phyloP scores from a whole-genome alignment of 2,329 filamentous ascomycete species.

The Penicillium janthinellum region DNA sequence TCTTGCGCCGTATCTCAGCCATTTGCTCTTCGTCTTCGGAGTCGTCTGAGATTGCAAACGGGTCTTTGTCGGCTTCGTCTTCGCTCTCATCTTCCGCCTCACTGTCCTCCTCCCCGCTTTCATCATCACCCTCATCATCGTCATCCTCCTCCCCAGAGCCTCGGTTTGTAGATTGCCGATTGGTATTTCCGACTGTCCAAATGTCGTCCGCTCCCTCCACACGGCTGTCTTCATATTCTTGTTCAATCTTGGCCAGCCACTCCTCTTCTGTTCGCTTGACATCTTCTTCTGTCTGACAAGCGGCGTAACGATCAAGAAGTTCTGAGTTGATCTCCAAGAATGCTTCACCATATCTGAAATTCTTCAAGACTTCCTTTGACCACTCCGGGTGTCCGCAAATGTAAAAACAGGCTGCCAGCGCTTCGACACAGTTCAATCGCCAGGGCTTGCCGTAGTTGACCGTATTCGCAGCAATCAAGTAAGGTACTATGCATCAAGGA shows the following conservation, averaged over 20 bases:
- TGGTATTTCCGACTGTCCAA: slow-evolving; percentile 90
- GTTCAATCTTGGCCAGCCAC: slow-evolving; percentile 88
- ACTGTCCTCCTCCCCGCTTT: slow-evolving; percentile 50
- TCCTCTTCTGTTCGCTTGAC: slow-evolving; percentile 82
- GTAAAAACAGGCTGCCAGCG: slow-evolving; percentile 85
- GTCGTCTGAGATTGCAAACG: slow-evolving; percentile 76
- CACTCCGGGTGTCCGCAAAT: slow-evolving; percentile 92
- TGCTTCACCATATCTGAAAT: slow-evolving; percentile 84
- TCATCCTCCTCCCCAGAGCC: slow-evolving; percentile 59
- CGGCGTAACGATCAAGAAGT: slow-evolving; percentile 80
- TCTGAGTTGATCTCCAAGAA: slow-evolving; percentile 90
- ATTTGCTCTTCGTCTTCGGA: slow-evolving; percentile 85
- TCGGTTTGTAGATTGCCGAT: slow-evolving; percentile 58
- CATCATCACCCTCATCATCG: slow-evolving; percentile 40
- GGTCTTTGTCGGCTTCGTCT: slow-evolving; percentile 59
- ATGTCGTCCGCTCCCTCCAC: slow-evolving; percentile 66
- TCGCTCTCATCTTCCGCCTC: slow-evolving; percentile 49
- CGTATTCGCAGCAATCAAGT: slow-evolving; percentile 92
- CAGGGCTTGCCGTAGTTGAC: slow-evolving; percentile 98
- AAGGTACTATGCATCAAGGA: slow-evolving; percentile 62
- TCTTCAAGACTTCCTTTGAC: slow-evolving; percentile 79
- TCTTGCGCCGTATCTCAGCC: slow-evolving; percentile 85
- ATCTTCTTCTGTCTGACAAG: slow-evolving; percentile 76
- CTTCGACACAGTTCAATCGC: slow-evolving; percentile 94
- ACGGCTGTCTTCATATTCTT: slow-evolving; percentile 81